Evolutionary conservation across 2,329 filamentous ascomycete genomes (phyloP), one percentile per base, ranked within the genome.

Genomic region (Gyromitra esculenta): DNA sequence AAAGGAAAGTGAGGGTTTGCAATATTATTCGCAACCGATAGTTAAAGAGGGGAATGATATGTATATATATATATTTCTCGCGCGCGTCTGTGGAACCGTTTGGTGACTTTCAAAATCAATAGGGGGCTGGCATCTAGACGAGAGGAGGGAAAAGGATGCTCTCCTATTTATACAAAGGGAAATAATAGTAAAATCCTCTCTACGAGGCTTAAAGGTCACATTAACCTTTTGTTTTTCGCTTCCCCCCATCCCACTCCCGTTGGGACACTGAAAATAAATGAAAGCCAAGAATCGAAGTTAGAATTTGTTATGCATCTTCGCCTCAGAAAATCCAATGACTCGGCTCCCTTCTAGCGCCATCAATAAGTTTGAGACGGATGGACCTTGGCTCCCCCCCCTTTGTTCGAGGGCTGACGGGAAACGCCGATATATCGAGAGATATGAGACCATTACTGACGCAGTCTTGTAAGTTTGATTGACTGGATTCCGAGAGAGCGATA

Each of bases 111-210:
- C 5, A 11, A n/a, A 45, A 43, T 18, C 52, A 41, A 21, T 56
- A 21, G 65, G 25, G 25, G 25, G 65, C 37, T 69, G 65, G 21
- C 9, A n/a, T 25, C 11, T 13, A n/a, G 5, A 37, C 7, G 48
- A 21, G 39, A 21, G 41, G 2, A 21, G 15, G 63, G 9, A 18
- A 43, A 66, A 15, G n/a, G n/a, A 15, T 52, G 15, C 41, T n/a
- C 63, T 65, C 63, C 18, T 66, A 66, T 66, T 66, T 66, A 66
- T 66, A 56, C 45, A 56, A 66, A 31, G 25, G 25, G 25, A 31
- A 31, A 7, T 7, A 13, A 45, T 45, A 21, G 18, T 21, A 31
- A 8, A 63, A 31, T 43, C 7, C 5, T 4, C 5, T 18, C 21
- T 21, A 63, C 21, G 25, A 45, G 59, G 7, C 18, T 15, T 9